These are phyloP conservation scores for Erodium moschatum DNA, from an alignment of 441 rosid genomes.

Conservation along the genomic window DNA sequence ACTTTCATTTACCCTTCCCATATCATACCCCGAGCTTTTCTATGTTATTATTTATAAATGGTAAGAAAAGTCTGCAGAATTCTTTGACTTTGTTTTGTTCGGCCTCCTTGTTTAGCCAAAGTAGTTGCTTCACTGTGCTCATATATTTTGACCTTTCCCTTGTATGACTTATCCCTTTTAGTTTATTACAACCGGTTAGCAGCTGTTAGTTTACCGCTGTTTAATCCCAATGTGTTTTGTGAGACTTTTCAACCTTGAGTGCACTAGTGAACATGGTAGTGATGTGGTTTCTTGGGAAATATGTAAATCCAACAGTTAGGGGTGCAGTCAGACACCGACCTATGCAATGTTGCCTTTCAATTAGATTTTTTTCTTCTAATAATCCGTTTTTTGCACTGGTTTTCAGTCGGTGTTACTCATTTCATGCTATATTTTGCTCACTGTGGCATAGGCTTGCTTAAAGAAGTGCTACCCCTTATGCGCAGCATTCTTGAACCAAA, in stretches of 20 bases:
- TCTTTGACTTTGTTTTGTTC: neutral
- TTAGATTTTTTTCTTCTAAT: neutral
- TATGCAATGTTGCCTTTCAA: neutral
- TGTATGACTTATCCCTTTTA: neutral
- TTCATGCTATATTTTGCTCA: neutral
- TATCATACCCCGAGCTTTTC: too few species aligned
- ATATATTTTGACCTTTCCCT: neutral
- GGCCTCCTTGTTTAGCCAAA: too few species aligned
- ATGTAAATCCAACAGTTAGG: neutral
- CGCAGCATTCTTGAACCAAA: neutral
- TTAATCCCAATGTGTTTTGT: neutral
- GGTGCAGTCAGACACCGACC: neutral
- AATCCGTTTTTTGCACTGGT: neutral
- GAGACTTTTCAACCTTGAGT: neutral
- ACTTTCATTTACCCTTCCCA: too few species aligned
- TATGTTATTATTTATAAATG: too few species aligned
- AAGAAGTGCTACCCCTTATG: neutral
- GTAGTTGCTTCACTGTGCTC: neutral
- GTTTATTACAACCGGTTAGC: neutral
- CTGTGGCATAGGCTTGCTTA: neutral
- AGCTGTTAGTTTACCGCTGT: neutral
- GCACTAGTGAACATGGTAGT: neutral
- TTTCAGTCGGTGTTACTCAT: neutral
- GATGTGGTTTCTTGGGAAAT: neutral
- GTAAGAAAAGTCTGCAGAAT: neutral